These are phyloP conservation scores for Nakaseomyces delphensis DNA, from an alignment of 1,139 yeast genomes.

Conservation along the genomic window DNA sequence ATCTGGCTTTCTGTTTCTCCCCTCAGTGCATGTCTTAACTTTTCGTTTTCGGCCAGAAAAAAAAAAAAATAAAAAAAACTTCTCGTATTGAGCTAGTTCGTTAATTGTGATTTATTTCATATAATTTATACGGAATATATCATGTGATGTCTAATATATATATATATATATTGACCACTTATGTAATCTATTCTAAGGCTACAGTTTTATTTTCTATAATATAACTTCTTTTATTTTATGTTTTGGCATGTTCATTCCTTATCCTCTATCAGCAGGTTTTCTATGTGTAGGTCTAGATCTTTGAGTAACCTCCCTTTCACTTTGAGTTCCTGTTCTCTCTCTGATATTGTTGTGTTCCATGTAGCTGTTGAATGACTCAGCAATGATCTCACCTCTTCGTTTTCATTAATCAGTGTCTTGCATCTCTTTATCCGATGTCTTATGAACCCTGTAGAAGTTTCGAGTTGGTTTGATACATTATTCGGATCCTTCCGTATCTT, in stretches of 20 bases:
- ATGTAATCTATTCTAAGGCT: too few species aligned
- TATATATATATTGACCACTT: too few species aligned
- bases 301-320: conserved; percentile 19
- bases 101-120: conserved; percentile 4
- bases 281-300: conserved; percentile 9
- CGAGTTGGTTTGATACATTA: conserved; percentile 26
- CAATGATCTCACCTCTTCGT: conserved; percentile 19
- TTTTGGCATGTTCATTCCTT: background rate
- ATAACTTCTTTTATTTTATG: too few species aligned
- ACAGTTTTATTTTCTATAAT: too few species aligned
- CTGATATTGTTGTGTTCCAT: conserved; percentile 22
- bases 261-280: background rate
- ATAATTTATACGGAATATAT: too few species aligned
- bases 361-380: conserved; percentile 23
- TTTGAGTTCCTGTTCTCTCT: conserved; percentile 22
- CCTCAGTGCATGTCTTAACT: background rate
- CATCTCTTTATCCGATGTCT: conserved; percentile 28
- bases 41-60: background rate
- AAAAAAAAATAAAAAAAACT: background rate
- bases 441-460: conserved; percentile 28
- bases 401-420: conserved; percentile 22
- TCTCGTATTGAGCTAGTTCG: background rate
- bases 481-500: conserved; percentile 29
- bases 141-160: too few species aligned
- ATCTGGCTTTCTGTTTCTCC: background rate